Evolutionary conservation across 768 basidiomycete species (phyloP), one percentile per base, ranked within the genome.

Genomic region (Chalciporus piperatus): DNA sequence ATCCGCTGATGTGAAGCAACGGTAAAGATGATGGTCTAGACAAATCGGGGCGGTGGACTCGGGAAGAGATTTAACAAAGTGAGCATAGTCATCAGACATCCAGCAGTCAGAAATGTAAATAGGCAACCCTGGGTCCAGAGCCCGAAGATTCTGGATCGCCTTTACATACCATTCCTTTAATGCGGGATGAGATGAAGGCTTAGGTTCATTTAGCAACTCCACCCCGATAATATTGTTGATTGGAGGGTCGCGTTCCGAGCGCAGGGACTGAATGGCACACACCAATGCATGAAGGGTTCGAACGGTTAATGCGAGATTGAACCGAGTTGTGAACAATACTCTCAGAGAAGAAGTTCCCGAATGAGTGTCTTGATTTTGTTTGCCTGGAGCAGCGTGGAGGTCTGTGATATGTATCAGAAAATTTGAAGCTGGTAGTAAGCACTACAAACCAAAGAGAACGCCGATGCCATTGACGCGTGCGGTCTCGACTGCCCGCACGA

Each of bases 11-110:
- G 87, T 87, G 65, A 91, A 90, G 66, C 88, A 90, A 22, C 91
- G 80, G 61, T 92, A 93, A 19, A 92, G 76, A 61, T 92, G 91
- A 57, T 91, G 87, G 65, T 93, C 91, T 37, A 92, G 71, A 13
- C 85, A 81, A 17, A 83, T 71, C 25, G 81, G 79, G 14, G 59
- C 61, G 50, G 72, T 48, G 22, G 61, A 25, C 50, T 59, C 10
- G 41, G 65, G 41, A 56, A 71, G 68, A 6, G 70, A 62, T 20
- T 67, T 67, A 59, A 83, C 70, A 59, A 78, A 87, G 9, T 75
- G 70, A 14, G 83, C 75, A 57, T 89, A 92, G 48, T 78, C 70
- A 23, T 83, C 78, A 1, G 82, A 76, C 60, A 80, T 75, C 90
- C 90, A 94, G 40, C 83, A 82, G 59, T 94, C 91, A 5, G 80